These are phyloP conservation scores for Microdochium nivale DNA, from an alignment of 2,329 filamentous ascomycete genomes.

Conservation along the genomic window DNA sequence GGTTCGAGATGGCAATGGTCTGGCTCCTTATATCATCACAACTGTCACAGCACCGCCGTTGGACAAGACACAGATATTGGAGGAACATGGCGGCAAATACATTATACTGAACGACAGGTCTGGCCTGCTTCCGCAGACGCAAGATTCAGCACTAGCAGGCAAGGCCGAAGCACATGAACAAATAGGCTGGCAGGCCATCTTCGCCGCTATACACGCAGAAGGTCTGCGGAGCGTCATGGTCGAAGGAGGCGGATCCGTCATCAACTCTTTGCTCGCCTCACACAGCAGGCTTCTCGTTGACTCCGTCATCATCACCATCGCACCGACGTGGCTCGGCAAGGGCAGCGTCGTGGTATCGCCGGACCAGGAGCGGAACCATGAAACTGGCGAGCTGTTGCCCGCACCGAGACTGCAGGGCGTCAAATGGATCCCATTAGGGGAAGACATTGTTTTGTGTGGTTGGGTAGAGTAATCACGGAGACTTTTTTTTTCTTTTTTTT, in stretches of 20 bases:
- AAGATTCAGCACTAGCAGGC: too few species aligned
- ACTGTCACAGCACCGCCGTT: conserved; percentile 35
- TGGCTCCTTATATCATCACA: conserved; percentile 65
- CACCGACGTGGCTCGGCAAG: conserved; percentile 80
- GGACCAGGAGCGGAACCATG: conserved; percentile 38
- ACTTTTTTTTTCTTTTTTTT: too few species aligned
- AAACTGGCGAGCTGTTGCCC: conserved; percentile 41
- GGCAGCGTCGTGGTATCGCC: conserved; percentile 77
- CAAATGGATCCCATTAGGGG: conserved; percentile 69
- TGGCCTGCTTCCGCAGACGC: too few species aligned
- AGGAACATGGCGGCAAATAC: conserved; percentile 43
- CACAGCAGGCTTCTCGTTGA: conserved; percentile 55
- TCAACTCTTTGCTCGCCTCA: conserved; percentile 69
- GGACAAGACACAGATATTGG: conserved; percentile 31
- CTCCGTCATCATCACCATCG: conserved; percentile 79
- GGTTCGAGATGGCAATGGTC: conserved; percentile 55
- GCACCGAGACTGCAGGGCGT: conserved; percentile 59
- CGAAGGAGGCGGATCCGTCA: conserved; percentile 75
- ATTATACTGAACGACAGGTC: conserved; percentile 29
- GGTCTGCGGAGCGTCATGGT: conserved; percentile 78
- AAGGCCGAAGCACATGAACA: too few species aligned
- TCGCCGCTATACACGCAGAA: conserved; percentile 47
- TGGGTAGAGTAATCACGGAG: conserved; percentile 32
- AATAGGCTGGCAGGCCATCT: conserved; percentile 56
- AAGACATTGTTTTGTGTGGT: conserved; percentile 78